Conservation (phyloP, 768 basidiomycete genomes). For the Xanthoconium purpureum region DNA sequence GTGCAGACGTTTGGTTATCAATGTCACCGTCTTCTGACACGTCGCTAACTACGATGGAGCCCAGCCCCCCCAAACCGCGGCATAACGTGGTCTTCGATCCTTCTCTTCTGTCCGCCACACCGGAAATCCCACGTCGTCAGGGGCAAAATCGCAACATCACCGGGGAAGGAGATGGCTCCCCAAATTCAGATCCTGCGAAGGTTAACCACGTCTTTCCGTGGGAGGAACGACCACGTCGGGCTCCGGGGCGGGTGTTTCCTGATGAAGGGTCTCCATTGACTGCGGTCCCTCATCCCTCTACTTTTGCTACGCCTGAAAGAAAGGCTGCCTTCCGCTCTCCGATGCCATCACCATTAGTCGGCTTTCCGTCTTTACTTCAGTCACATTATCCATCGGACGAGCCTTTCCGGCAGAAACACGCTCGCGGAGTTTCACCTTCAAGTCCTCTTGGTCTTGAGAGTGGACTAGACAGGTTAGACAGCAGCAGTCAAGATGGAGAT, state of each 20-base stretch:
- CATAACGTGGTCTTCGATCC: constrained; percentile 53
- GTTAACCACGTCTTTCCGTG: constrained; percentile 90
- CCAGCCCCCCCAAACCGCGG: constrained; percentile 15
- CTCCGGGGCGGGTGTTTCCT: constrained; percentile 74
- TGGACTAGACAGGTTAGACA: constrained; percentile 48
- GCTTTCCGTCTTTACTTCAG: constrained; percentile 55
- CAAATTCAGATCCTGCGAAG: constrained; percentile 67
- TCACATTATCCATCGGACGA: constrained; percentile 86
- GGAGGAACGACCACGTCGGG: constrained; percentile 72
- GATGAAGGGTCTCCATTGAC: constrained; percentile 51
- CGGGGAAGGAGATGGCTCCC: constrained; percentile 41
- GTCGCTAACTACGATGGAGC: constrained; percentile 21
- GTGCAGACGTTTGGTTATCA: constrained; percentile 24
- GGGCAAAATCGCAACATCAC: constrained; percentile 70
- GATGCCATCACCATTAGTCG: constrained; percentile 35
- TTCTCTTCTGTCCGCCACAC: constrained; percentile 58
- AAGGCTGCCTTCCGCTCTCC: constrained; percentile 19
- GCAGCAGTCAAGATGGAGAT: constrained; percentile 77
- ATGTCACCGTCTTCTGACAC: constrained; percentile 34
- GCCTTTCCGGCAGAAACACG: constrained; percentile 77
- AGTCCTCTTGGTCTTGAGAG: constrained; percentile 30
- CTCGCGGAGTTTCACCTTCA: constrained; percentile 44
- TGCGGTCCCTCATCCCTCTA: constrained; percentile 32
- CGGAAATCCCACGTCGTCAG: constrained; percentile 62
- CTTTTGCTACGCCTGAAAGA: constrained; percentile 29